Evolutionary conservation across 306 rosid species (phyloP).

Genomic region (Inga laurina): DNA sequence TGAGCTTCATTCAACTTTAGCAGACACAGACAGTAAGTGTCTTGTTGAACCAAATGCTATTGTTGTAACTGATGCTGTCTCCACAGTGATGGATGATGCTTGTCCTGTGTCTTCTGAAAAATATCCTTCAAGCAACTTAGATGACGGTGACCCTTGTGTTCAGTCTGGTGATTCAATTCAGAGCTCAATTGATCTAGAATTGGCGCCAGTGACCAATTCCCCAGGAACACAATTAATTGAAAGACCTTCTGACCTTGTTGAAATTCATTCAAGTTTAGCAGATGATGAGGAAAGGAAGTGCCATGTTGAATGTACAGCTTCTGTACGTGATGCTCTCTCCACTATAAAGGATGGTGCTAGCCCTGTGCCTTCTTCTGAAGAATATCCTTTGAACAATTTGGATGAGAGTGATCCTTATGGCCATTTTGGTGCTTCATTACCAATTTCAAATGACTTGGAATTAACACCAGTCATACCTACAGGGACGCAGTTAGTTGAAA

Average conservation of each 20-base stretch:
- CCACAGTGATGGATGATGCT: conserved; percentile 40
- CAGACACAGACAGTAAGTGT: conserved; percentile 37
- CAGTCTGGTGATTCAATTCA: conserved; percentile 39
- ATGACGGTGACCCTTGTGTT: conserved; percentile 38
- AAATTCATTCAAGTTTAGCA: conserved; percentile 36
- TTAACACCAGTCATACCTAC: conserved; percentile 30
- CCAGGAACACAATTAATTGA: conserved; percentile 42
- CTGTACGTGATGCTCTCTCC: conserved; percentile 38
- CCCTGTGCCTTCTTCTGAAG: conserved; percentile 38
- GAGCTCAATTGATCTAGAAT: conserved; percentile 41
- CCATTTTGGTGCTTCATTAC: conserved; percentile 39
- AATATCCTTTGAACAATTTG: conserved; percentile 38
- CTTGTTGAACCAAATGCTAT: conserved; percentile 38
- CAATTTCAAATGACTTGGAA: conserved; percentile 42
- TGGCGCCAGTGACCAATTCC: conserved; percentile 24
- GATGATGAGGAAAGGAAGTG: conserved; percentile 39
- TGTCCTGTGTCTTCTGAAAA: conserved; percentile 38
- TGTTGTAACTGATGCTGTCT: conserved; percentile 34
- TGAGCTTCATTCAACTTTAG: conserved; percentile 38
- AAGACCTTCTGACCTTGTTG: conserved; percentile 37
- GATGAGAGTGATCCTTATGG: conserved; percentile 41
- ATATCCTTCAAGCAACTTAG: conserved; percentile 41
- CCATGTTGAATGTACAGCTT: conserved; percentile 38
- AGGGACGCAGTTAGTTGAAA: conserved; percentile 44
- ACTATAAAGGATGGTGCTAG: conserved; percentile 36